A percentile compares a stretch with the other conserved stretches of the same genome.
Evolutionary conservation across 768 basidiomycete genomes (phyloP).

Genomic region (Auricularia auricula-judae): DNA sequence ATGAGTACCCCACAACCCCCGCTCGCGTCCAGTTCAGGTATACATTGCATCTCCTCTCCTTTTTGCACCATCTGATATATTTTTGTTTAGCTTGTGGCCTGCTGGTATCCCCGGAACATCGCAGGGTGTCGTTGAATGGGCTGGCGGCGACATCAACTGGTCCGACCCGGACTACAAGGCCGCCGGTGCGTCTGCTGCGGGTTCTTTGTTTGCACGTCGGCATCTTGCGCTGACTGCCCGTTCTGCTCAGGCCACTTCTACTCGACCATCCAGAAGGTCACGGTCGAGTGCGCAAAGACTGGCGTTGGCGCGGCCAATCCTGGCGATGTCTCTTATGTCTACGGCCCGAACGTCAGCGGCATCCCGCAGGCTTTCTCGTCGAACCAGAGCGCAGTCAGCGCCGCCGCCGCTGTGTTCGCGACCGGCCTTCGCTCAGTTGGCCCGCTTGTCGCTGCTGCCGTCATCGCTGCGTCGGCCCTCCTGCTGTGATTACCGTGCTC

Average conservation of each 20-base stretch:
- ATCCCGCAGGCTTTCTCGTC: slow-evolving; percentile 47
- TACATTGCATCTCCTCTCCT: slow-evolving; percentile 8
- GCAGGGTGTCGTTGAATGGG: slow-evolving; percentile 66
- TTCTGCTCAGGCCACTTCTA: slow-evolving; percentile 52
- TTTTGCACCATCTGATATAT: background rate
- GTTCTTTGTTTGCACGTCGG: background rate
- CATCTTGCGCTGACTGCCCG: background rate
- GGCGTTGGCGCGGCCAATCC: slow-evolving; percentile 29
- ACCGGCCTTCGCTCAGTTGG: background rate
- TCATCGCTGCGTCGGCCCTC: background rate
- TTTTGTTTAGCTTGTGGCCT: slow-evolving; percentile 55
- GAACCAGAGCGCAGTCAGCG: slow-evolving; percentile 45
- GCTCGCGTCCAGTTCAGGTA: slow-evolving; percentile 73
- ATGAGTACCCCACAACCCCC: slow-evolving; percentile 65
- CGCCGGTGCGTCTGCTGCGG: slow-evolving; percentile 32
- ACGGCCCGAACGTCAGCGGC: slow-evolving; percentile 42
- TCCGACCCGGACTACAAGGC: slow-evolving; percentile 61
- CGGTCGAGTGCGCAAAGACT: slow-evolving; percentile 45
- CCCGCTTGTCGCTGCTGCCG: background rate
- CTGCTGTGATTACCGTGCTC: background rate
- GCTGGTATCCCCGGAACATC: slow-evolving; percentile 54
- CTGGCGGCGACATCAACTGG: slow-evolving; percentile 59
- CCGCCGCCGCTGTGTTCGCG: slow-evolving; percentile 25
- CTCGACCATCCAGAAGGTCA: slow-evolving; percentile 47
- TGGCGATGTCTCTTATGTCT: slow-evolving; percentile 45